Conservation (phyloP, 768 basidiomycete species). For the Gymnopilus dilepis region DNA sequence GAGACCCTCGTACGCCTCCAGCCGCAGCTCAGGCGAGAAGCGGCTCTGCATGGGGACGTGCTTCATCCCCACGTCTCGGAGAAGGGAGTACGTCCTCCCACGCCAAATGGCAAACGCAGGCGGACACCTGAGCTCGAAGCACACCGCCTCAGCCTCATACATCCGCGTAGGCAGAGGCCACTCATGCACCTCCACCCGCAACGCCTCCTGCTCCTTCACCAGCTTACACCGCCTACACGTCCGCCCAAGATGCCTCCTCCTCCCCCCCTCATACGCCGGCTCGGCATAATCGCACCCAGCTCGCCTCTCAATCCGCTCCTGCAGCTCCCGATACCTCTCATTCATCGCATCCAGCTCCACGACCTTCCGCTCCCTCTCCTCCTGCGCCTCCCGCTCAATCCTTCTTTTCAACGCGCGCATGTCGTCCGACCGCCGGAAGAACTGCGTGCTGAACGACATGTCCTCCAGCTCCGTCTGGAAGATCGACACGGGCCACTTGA, state of each 20-base stretch:
- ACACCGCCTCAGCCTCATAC: conserved; percentile 30
- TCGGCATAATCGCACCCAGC: not conserved
- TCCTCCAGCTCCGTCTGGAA: conserved; percentile 31
- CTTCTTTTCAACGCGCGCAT: conserved; percentile 28
- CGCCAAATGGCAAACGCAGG: conserved; percentile 49
- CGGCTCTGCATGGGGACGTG: not conserved
- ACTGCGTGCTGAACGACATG: conserved; percentile 38
- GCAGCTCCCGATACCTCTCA: conserved; percentile 23
- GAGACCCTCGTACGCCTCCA: conserved; percentile 17
- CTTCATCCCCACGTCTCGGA: conserved; percentile 40
- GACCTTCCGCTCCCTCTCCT: conserved; percentile 23
- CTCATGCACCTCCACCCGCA: conserved; percentile 44
- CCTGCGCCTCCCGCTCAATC: conserved; percentile 35
- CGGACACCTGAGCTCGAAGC: conserved; percentile 51
- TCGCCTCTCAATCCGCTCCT: conserved; percentile 7
- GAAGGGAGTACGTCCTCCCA: conserved; percentile 40
- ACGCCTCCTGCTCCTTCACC: conserved; percentile 3
- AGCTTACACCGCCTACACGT: conserved; percentile 35
- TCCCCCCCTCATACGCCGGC: conserved; percentile 15
- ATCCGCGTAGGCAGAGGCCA: conserved; percentile 48
- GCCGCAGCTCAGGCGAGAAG: not conserved
- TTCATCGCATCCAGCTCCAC: conserved; percentile 32
- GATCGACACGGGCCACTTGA: conserved; percentile 29
- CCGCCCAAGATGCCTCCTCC: not conserved
- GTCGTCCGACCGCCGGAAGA: conserved; percentile 29